Percentiles rank a stretch among this genome's conserved stretches.
These are phyloP conservation scores for Salix brachista DNA, from an alignment of 345 rosid genomes.

Conservation along the genomic window DNA sequence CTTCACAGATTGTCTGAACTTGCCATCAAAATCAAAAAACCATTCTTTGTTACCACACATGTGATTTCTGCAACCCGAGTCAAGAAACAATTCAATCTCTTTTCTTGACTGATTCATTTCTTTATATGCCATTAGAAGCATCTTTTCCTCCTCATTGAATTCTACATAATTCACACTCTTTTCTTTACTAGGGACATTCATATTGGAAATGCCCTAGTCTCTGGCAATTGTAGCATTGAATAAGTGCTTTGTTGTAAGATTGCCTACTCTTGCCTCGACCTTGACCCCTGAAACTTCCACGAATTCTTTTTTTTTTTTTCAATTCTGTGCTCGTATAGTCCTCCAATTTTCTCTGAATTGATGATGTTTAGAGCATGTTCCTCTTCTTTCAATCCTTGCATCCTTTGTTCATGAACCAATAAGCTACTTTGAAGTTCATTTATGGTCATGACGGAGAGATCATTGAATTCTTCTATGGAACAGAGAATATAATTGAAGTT, in stretches of 20 bases:
- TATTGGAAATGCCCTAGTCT: not conserved
- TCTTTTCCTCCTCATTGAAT: not conserved
- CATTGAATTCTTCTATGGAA: too few species aligned
- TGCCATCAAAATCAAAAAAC: conserved; percentile 1
- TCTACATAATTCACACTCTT: not conserved
- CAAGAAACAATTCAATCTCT: not conserved
- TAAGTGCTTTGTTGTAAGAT: not conserved
- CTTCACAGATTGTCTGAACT: not conserved
- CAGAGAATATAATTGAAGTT: too few species aligned
- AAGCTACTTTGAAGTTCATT: not conserved
- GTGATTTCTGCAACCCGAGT: not conserved
- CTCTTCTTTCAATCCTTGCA: not conserved
- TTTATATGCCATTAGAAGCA: not conserved
- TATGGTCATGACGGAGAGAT: too few species aligned
- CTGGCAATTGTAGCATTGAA: not conserved
- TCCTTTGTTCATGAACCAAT: not conserved
- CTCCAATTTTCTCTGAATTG: not conserved
- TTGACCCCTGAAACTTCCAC: not conserved
- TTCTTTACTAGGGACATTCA: not conserved
- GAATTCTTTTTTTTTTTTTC: not conserved
- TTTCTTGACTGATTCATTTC: not conserved
- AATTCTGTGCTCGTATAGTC: too few species aligned
- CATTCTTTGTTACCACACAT: conserved; percentile 2
- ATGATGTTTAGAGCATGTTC: not conserved
- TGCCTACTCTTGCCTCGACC: not conserved